Base-by-base conservation (phyloP, 257 asterid species). In the Cinchona pubescens region DNA sequence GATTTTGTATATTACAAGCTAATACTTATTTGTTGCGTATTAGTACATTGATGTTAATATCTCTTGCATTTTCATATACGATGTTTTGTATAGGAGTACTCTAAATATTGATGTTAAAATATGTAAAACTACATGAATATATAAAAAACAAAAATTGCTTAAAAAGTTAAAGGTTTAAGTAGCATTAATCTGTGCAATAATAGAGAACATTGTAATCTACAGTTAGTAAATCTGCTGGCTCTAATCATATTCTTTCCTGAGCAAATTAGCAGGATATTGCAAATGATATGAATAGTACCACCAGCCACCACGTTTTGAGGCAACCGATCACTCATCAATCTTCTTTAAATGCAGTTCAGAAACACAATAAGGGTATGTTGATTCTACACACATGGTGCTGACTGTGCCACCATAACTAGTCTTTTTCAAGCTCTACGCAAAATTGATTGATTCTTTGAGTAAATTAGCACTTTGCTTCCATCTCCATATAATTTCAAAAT, bases 301-400 rank as follows among this genome's bases (percentile, higher is more conserved):
- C 8, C 8, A 10, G 5, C 21, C 59, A 18, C 75, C 75, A 53
- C 46, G 49, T 53, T 53, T 30, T 0, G 30, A 34, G 37, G 37
- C 72, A 56, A 66, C 65, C 35, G 21, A 34, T n/a, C 23, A 64
- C 78, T 51, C 67, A n/a, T 15, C 12, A 64, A 71, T 51, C 67
- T 8, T 66, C 59, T 43, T 43, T 42, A 34, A 43, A 15, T 51
- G 35, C 40, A 37, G 46, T 7, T 12, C 19, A 8, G 40, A 18
- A 48, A 42, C n/a, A 48, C n/a, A 45, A 9, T 25, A 58, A 56
- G n/a, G 29, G 11, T 37, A 45, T 25, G 13, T 23, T 37, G 35
- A 23, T 30, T n/a, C 13, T 49, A 51, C 0, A 46, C 83, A 79
- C 85, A 75, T 78, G 83, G 27, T 65, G 85, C 85, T 78, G 79